Evolutionary conservation across 192 early-diverging fungal species (phyloP).

Genomic region (Linnemannia exigua): DNA sequence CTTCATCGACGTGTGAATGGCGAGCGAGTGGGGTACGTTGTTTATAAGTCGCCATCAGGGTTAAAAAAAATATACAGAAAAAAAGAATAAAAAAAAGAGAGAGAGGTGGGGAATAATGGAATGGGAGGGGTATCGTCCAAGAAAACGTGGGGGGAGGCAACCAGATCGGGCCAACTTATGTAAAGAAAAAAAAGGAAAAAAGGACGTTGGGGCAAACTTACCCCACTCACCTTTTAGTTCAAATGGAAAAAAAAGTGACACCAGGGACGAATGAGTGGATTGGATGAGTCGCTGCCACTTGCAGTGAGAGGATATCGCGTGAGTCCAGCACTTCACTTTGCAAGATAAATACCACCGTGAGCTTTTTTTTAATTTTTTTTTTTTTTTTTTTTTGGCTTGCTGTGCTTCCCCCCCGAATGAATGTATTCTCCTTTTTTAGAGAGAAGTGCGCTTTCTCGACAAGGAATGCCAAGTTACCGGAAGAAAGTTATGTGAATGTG

Average conservation of each 20-base stretch:
- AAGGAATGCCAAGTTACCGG: too few relatives aligned
- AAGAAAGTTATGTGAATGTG: neutral
- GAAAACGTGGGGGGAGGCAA: neutral
- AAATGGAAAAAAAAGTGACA: neutral
- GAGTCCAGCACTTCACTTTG: neutral
- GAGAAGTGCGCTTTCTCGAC: too few relatives aligned
- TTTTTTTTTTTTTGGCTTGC: too few relatives aligned
- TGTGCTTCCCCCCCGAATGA: too few relatives aligned
- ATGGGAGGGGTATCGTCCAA: neutral
- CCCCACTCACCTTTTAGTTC: neutral
- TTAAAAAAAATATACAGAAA: too few relatives aligned
- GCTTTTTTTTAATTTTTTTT: too few relatives aligned
- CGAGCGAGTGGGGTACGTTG: constrained; percentile 20
- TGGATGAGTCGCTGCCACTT: neutral
- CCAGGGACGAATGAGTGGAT: neutral
- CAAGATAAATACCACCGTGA: too few relatives aligned
- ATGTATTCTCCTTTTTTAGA: too few relatives aligned
- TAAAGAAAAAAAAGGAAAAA: neutral
- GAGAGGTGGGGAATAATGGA: neutral
- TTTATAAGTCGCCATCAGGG: constrained; percentile 34
- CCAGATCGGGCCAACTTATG: neutral
- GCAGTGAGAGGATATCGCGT: neutral
- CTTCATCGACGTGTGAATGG: neutral
- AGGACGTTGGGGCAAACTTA: neutral
- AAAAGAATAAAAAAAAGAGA: neutral